Evolutionary conservation across 305 asterid genomes (phyloP).

Genomic region (Euphrasia arctica): DNA sequence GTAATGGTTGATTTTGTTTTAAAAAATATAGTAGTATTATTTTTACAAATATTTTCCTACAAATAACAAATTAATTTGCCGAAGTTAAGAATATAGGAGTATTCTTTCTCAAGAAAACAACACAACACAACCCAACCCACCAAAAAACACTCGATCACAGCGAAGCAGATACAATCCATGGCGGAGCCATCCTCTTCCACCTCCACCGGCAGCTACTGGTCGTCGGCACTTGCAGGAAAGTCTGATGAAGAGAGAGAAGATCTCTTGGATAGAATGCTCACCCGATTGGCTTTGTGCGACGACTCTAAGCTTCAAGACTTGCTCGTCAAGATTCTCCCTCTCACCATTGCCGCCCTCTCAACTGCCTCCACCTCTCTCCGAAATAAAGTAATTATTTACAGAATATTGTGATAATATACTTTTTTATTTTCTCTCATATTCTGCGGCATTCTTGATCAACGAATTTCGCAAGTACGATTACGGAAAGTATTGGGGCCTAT

Average conservation of each 20-base stretch:
- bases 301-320: slow-evolving; percentile 84
- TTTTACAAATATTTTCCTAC: too few relatives aligned
- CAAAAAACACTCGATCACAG: slow-evolving; percentile 3
- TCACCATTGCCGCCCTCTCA: slow-evolving; percentile 79
- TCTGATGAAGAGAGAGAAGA: slow-evolving; percentile 73
- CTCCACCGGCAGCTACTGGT: slow-evolving; percentile 40
- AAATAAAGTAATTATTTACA: slow-evolving; percentile 52
- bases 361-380: slow-evolving; percentile 60
- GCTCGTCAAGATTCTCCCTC: slow-evolving; percentile 86
- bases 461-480: slow-evolving; percentile 8
- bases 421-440: neutral
- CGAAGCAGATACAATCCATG: slow-evolving; percentile 33
- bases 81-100: too few relatives aligned
- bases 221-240: slow-evolving; percentile 61
- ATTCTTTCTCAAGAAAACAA: neutral
- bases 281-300: slow-evolving; percentile 92
- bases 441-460: neutral
- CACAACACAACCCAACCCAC: neutral
- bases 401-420: neutral
- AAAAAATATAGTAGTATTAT: too few relatives aligned
- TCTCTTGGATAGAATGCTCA: slow-evolving; percentile 81
- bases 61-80: too few relatives aligned
- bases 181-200: slow-evolving; percentile 50
- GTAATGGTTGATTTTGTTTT: too few relatives aligned
- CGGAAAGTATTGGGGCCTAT: slow-evolving; percentile 19